Base-by-base conservation (phyloP, 495 filamentous ascomycete genomes). In the Tuber borchii region DNA sequence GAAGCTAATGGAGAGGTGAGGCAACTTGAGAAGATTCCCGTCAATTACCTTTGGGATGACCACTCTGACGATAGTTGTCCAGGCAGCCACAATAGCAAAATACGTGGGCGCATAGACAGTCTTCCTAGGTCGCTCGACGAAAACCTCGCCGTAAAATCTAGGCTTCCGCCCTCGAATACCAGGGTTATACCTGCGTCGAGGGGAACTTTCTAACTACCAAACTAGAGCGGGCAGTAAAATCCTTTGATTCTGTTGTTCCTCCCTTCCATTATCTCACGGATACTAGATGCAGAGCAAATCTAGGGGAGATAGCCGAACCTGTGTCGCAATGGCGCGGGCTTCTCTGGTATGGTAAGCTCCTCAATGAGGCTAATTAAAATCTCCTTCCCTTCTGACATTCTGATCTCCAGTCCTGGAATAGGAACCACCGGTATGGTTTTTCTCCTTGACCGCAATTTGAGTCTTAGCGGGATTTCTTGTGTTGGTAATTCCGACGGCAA, bases 31-130 rank as follows among this genome's bases (percentile, higher is more conserved):
- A 51, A 99, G 87, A 83, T 99, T 95, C 68, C 95, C 95, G 79
- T 99, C 95, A 77, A 98, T 97, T 75, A 88, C 91, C 74, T 92
- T 89, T 76, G 95, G 95, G 88, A 99, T 97, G 83, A 98, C 97
- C 0, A 95, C 94, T 87, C 97, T 97, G 37, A 92, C 97, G 84
- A 99, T 97, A 61, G 95, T 95, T 85, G 98, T 97, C 95, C 95
- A 99, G 76, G 95, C 95, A 26, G 96, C 93, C 40, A 99, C 95
- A 77, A 99, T 98, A 74, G 95, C 95, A 79, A 97, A 99, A 84
- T 99, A 96, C 95, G 98, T 99, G 56, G 96, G 95, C 37, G 95
- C 96, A 79, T 90, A 94, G 79, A 97, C 92, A 81, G 93, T 91
- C 86, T 97, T 98, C 74, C 94, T 95, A 70, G 95, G 95, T 39